Percentiles rank a stretch among this genome's conserved stretches.
Evolutionary conservation across 2,329 filamentous ascomycete species (phyloP).

Genomic region (Colletotrichum sp.): DNA sequence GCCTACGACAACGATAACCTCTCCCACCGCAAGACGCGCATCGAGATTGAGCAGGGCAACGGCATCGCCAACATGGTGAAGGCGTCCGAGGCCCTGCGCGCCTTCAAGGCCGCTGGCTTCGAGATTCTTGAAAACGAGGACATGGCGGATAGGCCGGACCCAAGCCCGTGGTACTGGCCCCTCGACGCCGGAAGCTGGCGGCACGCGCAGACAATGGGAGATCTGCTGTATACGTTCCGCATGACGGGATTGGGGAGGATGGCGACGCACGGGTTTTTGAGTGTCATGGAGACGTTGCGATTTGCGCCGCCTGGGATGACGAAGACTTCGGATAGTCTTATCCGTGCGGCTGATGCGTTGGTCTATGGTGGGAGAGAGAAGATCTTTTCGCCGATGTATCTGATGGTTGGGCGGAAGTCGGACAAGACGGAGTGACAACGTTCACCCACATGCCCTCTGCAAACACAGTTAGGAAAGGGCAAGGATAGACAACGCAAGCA

Average conservation of each 20-base stretch:
- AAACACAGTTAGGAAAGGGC: fast-evolving
- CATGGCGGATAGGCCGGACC: constrained; percentile 77
- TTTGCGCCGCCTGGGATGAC: constrained; percentile 80
- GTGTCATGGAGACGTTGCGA: constrained; percentile 71
- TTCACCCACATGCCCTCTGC: fast-evolving
- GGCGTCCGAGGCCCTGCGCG: constrained; percentile 78
- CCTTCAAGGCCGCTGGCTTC: constrained; percentile 89
- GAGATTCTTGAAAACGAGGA: constrained; percentile 85
- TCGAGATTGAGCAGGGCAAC: constrained; percentile 94
- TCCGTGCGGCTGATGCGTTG: constrained; percentile 76
- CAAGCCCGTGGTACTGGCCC: constrained; percentile 89
- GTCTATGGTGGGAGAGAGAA: constrained; percentile 84
- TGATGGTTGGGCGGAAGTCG: constrained; percentile 89
- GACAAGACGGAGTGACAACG: constrained; percentile 26
- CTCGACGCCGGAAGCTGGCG: constrained; percentile 75
- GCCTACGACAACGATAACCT: constrained; percentile 89
- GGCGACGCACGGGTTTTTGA: constrained; percentile 74
- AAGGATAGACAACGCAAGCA: constrained; percentile 28
- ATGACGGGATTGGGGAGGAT: constrained; percentile 83
- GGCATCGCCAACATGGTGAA: constrained; percentile 98
- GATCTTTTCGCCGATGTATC: constrained; percentile 94
- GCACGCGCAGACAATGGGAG: constrained; percentile 75
- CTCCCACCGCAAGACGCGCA: constrained; percentile 85
- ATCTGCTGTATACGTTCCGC: constrained; percentile 77
- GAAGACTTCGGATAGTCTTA: constrained; percentile 87